A percentile compares a stretch with the other conserved stretches of the same genome.
phyloP scores from a whole-genome alignment of 2,329 filamentous ascomycete genomes.

The Microdochium bolleyi region DNA sequence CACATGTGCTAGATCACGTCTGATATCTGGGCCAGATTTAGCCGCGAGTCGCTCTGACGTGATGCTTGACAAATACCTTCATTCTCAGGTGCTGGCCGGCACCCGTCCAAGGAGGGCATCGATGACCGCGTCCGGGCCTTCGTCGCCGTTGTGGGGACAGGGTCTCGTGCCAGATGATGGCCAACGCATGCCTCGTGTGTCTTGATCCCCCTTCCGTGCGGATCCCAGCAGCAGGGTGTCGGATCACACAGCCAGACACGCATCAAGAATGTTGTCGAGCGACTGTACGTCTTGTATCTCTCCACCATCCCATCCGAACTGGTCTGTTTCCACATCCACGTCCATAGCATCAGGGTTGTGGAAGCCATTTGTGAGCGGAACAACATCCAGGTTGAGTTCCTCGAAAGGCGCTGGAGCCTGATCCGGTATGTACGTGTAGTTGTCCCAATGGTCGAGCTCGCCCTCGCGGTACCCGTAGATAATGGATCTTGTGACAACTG shows the following conservation, averaged over 20 bases:
- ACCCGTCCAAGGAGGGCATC: background rate
- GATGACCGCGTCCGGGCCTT: too few relatives aligned
- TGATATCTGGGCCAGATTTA: conserved; percentile 2
- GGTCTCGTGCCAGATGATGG: too few relatives aligned
- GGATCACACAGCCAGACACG: conserved; percentile 37
- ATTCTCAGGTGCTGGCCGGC: conserved; percentile 3
- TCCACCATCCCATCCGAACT: conserved; percentile 52
- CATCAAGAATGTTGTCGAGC: conserved; percentile 50
- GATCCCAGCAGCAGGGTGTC: conserved; percentile 15
- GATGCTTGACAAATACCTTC: too few relatives aligned
- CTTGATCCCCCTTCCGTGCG: background rate
- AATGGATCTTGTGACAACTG: conserved; percentile 63
- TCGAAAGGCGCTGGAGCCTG: conserved; percentile 16
- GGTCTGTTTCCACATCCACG: conserved; percentile 40
- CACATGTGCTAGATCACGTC: too few relatives aligned
- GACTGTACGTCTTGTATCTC: conserved; percentile 40
- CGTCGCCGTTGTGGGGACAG: too few relatives aligned
- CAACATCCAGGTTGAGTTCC: conserved; percentile 20
- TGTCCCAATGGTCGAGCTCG: conserved; percentile 60
- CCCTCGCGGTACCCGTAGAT: conserved; percentile 66
- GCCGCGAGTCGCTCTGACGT: too few relatives aligned
- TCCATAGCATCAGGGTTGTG: conserved; percentile 48
- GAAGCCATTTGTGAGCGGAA: conserved; percentile 37
- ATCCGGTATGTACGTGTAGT: conserved; percentile 46
- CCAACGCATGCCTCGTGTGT: too few relatives aligned